A percentile compares a stretch with the other conserved stretches of the same genome.
Evolutionary conservation across 441 rosid genomes (phyloP).

Genomic region (Mallotus repandus): DNA sequence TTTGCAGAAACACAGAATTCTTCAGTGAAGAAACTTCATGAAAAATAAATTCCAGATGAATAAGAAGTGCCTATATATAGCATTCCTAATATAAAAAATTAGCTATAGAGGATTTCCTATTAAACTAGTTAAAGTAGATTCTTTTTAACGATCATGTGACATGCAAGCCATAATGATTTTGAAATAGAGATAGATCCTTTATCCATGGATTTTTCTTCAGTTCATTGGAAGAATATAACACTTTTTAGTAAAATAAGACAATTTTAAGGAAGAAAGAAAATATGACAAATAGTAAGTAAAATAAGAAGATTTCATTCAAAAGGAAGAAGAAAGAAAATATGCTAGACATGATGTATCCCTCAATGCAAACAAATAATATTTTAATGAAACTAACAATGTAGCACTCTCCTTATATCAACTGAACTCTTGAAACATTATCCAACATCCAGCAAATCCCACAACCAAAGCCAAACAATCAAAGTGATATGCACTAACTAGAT

Average conservation of each 20-base stretch:
- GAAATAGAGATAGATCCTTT: neutral
- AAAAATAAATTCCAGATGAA: slow-evolving; percentile 11
- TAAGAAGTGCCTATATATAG: neutral
- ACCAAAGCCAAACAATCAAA: neutral
- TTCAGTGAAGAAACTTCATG: neutral
- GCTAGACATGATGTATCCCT: too few species aligned
- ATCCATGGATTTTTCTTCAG: neutral
- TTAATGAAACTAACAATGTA: neutral
- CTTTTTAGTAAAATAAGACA: neutral
- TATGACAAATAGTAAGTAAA: neutral
- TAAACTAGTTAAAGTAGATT: neutral
- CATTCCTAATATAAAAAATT: neutral
- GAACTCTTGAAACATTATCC: neutral
- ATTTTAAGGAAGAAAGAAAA: neutral
- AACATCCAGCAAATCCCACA: neutral
- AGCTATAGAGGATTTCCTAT: neutral
- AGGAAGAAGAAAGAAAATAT: neutral
- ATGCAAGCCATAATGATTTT: neutral
- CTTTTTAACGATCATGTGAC: neutral
- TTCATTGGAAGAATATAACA: neutral
- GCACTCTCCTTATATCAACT: neutral
- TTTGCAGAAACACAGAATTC: neutral
- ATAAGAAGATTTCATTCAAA: too few species aligned
- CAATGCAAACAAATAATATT: too few species aligned
- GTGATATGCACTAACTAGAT: neutral